Percentiles rank a stretch among this genome's conserved stretches.
Evolutionary conservation across 2,329 filamentous ascomycete species (phyloP).

Genomic region (Xylaria hypoxylon): DNA sequence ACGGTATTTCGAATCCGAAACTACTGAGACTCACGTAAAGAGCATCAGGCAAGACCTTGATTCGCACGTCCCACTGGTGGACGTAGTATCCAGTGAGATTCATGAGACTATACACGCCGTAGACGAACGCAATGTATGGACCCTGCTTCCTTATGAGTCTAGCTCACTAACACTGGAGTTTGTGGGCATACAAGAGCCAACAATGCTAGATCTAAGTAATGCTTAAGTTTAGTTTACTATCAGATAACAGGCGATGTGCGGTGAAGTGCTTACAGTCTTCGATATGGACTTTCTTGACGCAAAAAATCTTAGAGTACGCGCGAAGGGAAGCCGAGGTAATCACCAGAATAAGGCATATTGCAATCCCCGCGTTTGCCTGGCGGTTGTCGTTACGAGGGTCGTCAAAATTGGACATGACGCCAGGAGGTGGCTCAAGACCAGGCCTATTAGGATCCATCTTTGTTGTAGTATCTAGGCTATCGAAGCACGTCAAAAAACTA

Average conservation of each 20-base stretch:
- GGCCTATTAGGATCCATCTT: slow-evolving; percentile 13
- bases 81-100: slow-evolving; percentile 15
- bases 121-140: slow-evolving; percentile 13
- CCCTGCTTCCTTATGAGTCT: slow-evolving; percentile 2
- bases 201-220: slow-evolving; percentile 6
- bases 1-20: background rate
- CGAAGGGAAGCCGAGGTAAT: slow-evolving; percentile 6
- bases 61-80: slow-evolving; percentile 16
- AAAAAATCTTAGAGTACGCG: slow-evolving; percentile 11
- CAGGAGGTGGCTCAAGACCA: slow-evolving; percentile 2
- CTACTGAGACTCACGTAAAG: slow-evolving; percentile 1
- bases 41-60: slow-evolving; percentile 9
- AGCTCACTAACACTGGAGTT: background rate
- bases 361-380: slow-evolving; percentile 14
- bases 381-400: slow-evolving; percentile 8
- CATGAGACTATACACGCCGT: slow-evolving; percentile 1
- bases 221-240: background rate
- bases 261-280: slow-evolving; percentile 11
- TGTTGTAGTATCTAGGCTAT: background rate
- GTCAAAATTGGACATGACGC: slow-evolving; percentile 4
- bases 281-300: slow-evolving; percentile 4
- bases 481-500: background rate
- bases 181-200: slow-evolving; percentile 4
- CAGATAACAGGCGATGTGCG: background rate
- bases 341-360: slow-evolving; percentile 6